Conservation (phyloP, 768 basidiomycete genomes). For the Tylopilus rubrobrunneus region DNA sequence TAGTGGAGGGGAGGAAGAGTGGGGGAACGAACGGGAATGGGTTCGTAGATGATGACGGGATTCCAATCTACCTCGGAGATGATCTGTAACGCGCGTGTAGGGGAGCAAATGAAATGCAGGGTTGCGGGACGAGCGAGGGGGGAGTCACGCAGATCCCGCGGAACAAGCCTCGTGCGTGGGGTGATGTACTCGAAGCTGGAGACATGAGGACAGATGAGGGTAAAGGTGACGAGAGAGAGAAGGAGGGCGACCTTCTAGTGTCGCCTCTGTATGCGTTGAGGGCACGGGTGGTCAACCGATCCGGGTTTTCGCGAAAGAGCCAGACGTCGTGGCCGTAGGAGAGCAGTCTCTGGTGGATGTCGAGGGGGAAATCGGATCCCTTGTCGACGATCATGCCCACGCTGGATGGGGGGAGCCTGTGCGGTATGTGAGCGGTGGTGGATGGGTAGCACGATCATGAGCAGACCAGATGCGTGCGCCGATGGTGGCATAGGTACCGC, state of each 20-base stretch:
- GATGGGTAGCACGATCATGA: background rate
- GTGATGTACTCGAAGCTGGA: conserved; percentile 76
- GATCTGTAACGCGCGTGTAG: conserved; percentile 62
- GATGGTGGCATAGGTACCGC: conserved; percentile 77
- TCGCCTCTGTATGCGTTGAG: conserved; percentile 76
- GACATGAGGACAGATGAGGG: conserved; percentile 8
- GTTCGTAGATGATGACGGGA: conserved; percentile 76
- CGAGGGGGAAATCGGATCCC: conserved; percentile 69
- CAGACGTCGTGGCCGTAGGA: conserved; percentile 74
- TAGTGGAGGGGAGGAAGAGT: background rate
- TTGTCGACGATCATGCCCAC: conserved; percentile 84
- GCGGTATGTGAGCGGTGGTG: background rate
- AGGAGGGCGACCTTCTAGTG: conserved; percentile 50
- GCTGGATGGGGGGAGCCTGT: conserved; percentile 59
- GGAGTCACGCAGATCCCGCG: conserved; percentile 59
- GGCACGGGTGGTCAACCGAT: conserved; percentile 62
- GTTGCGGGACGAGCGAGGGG: conserved; percentile 46
- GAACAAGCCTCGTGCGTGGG: conserved; percentile 64
- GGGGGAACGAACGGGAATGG: conserved; percentile 64
- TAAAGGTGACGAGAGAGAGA: background rate
- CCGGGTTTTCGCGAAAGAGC: conserved; percentile 61
- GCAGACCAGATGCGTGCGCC: conserved; percentile 78
- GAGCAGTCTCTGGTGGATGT: conserved; percentile 52
- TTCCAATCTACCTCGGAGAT: conserved; percentile 67
- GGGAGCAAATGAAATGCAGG: conserved; percentile 86